A percentile compares a stretch with the other conserved stretches of the same genome.
phyloP scores from a whole-genome alignment of 805 yeast species.

The Candida namnaoensis region DNA sequence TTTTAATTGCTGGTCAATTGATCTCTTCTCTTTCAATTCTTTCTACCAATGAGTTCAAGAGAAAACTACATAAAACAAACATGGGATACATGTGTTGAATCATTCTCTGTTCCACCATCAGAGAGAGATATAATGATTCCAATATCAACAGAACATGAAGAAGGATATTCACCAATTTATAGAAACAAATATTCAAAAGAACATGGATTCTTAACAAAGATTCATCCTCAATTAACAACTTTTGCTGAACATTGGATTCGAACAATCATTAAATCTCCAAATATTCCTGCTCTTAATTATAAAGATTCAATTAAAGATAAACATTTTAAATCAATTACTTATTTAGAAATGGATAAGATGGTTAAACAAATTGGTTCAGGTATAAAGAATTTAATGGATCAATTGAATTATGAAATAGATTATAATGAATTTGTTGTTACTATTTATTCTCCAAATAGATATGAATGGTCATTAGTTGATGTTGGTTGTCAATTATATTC shows the following conservation, averaged over 20 bases:
- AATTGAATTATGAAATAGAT: slow-evolving; percentile 8
- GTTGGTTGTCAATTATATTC: slow-evolving; percentile 49
- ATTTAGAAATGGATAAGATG: slow-evolving; percentile 25
- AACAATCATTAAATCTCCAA: slow-evolving; percentile 23
- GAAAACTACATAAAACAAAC: too few relatives aligned
- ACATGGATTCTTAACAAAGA: slow-evolving; percentile 17
- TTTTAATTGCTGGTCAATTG: too few relatives aligned
- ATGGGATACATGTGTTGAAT: too few relatives aligned
- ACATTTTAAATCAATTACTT: slow-evolving; percentile 29
- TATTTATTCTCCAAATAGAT: slow-evolving; percentile 41
- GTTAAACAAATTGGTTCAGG: slow-evolving; percentile 44
- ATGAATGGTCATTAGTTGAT: slow-evolving; percentile 59
- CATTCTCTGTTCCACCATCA: too few relatives aligned
- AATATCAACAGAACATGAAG: slow-evolving; percentile 1
- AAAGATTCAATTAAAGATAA: slow-evolving; percentile 20
- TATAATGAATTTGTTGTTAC: slow-evolving; percentile 35
- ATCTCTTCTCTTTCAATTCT: too few relatives aligned
- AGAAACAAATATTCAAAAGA: slow-evolving; percentile 28
- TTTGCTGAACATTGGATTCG: slow-evolving; percentile 29
- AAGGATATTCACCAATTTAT: slow-evolving; percentile 38
- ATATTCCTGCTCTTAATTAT: slow-evolving; percentile 32
- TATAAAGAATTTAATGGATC: slow-evolving; percentile 22
- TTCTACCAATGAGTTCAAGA: too few relatives aligned
- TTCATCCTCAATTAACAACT: slow-evolving; percentile 34
- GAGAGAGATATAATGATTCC: background rate